phyloP scores from a whole-genome alignment of 2,329 filamentous ascomycete genomes.

The Cladobotryum mycophilum region DNA sequence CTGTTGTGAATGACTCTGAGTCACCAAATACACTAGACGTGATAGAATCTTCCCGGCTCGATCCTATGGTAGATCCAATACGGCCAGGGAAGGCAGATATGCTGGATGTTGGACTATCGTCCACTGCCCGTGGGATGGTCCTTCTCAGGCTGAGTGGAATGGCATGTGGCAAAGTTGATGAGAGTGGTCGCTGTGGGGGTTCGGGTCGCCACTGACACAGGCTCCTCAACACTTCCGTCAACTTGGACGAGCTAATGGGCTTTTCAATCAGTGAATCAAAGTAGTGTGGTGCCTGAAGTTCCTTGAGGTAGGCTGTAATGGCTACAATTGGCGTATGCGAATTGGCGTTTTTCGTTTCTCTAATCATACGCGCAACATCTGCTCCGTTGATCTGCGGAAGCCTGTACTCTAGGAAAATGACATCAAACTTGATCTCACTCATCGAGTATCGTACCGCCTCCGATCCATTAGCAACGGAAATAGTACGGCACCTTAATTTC shows the following conservation, averaged over 20 bases:
- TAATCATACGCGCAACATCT: constrained; percentile 95
- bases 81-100: constrained; percentile 65
- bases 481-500: constrained; percentile 89
- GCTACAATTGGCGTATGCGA: constrained; percentile 91
- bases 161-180: constrained; percentile 47
- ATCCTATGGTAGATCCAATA: constrained; percentile 70
- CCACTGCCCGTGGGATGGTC: constrained; percentile 47
- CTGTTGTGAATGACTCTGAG: constrained; percentile 68
- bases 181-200: constrained; percentile 37
- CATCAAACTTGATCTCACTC: constrained; percentile 97
- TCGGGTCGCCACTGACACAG: constrained; percentile 93
- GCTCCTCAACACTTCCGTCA: constrained; percentile 79
- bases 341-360: constrained; percentile 93
- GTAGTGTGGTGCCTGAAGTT: constrained; percentile 88
- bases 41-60: constrained; percentile 82
- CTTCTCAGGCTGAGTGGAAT: constrained; percentile 61
- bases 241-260: constrained; percentile 84
- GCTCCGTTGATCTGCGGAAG: constrained; percentile 90
- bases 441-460: constrained; percentile 91
- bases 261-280: constrained; percentile 96
- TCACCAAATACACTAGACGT: constrained; percentile 85
- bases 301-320: constrained; percentile 96
- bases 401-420: constrained; percentile 97
- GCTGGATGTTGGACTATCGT: constrained; percentile 79
- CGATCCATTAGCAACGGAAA: constrained; percentile 81